phyloP scores from a whole-genome alignment of 202 grass and related monocot genomes.

The Carex arenaria region DNA sequence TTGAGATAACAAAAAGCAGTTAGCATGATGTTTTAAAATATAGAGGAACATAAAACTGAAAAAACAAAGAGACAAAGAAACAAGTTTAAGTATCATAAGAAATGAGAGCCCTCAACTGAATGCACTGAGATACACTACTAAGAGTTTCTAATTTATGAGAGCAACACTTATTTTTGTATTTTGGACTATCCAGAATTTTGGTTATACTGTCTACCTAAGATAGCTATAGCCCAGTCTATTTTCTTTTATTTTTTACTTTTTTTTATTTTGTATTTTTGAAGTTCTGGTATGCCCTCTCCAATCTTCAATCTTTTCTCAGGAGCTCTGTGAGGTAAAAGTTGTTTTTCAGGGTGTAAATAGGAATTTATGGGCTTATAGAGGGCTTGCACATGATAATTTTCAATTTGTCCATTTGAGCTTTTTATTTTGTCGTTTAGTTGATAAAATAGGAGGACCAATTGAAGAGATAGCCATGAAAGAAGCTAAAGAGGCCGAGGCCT shows the following conservation, averaged over 20 bases:
- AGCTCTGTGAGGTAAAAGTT: neutral
- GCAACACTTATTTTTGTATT: neutral
- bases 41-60: neutral
- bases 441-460: slow-evolving; percentile 67
- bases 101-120: neutral
- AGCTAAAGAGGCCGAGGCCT: slow-evolving; percentile 59
- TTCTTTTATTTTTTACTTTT: too few species aligned
- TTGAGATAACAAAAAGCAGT: neutral
- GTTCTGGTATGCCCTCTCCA: neutral
- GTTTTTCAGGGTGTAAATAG: neutral
- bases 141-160: neutral
- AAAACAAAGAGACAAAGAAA: neutral
- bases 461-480: slow-evolving; percentile 93
- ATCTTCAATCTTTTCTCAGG: neutral
- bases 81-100: neutral
- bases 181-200: neutral
- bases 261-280: neutral
- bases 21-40: neutral
- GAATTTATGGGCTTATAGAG: neutral
- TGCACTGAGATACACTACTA: neutral
- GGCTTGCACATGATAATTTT: neutral
- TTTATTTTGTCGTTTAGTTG: slow-evolving; percentile 49
- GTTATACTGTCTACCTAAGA: neutral
- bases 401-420: neutral
- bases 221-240: neutral